A percentile compares a stretch with the other conserved stretches of the same genome.
These are phyloP conservation scores for Stenocarpella maydis DNA, from an alignment of 2,329 filamentous ascomycete species.

Conservation along the genomic window DNA sequence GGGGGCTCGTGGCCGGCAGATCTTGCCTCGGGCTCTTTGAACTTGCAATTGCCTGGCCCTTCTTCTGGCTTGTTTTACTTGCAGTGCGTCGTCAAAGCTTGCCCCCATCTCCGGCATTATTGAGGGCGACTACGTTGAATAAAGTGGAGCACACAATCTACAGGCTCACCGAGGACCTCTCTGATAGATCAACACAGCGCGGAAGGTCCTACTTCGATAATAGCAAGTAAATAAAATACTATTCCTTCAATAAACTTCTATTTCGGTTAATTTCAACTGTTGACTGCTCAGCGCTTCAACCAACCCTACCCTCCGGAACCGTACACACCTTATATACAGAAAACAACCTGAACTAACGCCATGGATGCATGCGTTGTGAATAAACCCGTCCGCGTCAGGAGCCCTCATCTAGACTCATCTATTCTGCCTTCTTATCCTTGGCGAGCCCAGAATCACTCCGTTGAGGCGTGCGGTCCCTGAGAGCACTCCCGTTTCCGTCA, in stretches of 20 bases:
- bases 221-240: slow-evolving; percentile 7
- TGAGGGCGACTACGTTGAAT: background rate
- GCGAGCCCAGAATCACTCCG: slow-evolving; percentile 36
- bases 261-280: slow-evolving; percentile 21
- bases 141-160: too few species aligned
- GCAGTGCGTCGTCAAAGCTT: background rate
- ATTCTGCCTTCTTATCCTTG: slow-evolving; percentile 59
- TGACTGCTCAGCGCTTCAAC: slow-evolving; percentile 21
- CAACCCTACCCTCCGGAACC: background rate
- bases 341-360: slow-evolving; percentile 32
- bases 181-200: background rate
- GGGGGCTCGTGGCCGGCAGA: slow-evolving; percentile 38
- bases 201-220: background rate
- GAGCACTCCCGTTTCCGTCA: slow-evolving; percentile 46
- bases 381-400: background rate
- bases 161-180: background rate
- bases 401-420: slow-evolving; percentile 31
- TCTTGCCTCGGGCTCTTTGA: slow-evolving; percentile 5
- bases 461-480: slow-evolving; percentile 48
- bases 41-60: background rate
- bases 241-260: slow-evolving; percentile 33
- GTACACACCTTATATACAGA: slow-evolving; percentile 32
- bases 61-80: background rate
- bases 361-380: slow-evolving; percentile 25
- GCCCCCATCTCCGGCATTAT: background rate